phyloP scores from a whole-genome alignment of 768 basidiomycete species.

The Leccinum broughii region DNA sequence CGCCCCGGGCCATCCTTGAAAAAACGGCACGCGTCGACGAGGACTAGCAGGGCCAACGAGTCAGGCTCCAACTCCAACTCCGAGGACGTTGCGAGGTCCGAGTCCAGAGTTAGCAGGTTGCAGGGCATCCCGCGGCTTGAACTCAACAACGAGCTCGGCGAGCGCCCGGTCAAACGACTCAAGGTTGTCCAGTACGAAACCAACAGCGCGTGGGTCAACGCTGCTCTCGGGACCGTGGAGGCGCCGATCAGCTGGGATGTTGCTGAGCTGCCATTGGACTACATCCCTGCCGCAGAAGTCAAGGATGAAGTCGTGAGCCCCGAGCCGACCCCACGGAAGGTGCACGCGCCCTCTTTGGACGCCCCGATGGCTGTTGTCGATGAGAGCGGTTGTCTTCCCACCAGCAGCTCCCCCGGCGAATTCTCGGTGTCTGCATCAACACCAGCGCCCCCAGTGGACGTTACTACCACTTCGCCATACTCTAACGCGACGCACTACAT shows the following conservation, averaged over 20 bases:
- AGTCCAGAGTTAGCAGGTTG: not conserved
- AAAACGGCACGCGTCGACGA: not conserved
- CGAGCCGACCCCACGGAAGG: not conserved
- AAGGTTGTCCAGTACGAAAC: constrained; percentile 26
- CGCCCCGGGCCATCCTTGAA: not conserved
- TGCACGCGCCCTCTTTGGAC: not conserved
- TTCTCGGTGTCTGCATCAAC: not conserved
- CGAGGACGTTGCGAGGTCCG: constrained; percentile 2
- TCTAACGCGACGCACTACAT: not conserved
- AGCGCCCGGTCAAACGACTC: constrained; percentile 18
- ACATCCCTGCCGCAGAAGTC: constrained; percentile 1
- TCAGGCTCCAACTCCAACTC: constrained; percentile 16
- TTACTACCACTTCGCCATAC: not conserved
- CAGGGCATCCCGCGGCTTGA: not conserved
- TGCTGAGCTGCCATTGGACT: constrained; percentile 6
- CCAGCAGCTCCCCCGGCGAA: not conserved
- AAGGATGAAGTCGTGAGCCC: not conserved
- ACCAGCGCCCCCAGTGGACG: not conserved
- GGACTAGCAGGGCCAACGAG: not conserved
- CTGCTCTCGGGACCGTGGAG: constrained; percentile 23
- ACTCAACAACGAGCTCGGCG: not conserved
- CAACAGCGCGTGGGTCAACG: constrained; percentile 18
- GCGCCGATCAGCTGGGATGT: constrained; percentile 23
- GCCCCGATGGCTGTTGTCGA: constrained; percentile 2
- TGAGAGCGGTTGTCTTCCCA: not conserved